Conservation (phyloP, 2,329 filamentous ascomycete genomes). For the Diaporthe sp. region DNA sequence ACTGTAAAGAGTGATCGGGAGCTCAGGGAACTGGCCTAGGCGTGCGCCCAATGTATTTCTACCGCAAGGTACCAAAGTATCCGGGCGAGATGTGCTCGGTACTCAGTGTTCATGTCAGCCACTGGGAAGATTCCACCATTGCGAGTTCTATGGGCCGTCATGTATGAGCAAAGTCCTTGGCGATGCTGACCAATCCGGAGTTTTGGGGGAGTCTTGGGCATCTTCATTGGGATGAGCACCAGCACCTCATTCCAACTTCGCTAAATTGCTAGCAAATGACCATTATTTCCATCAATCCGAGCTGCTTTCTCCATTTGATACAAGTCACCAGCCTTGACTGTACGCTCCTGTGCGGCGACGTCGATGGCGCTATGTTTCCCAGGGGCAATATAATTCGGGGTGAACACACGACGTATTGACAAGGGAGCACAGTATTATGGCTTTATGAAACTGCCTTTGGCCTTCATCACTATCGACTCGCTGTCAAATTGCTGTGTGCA, state of each 20-base stretch:
- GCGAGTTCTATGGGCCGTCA: background rate
- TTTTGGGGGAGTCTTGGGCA: background rate
- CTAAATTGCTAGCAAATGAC: background rate
- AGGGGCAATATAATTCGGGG: background rate
- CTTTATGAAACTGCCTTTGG: background rate
- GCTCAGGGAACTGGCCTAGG: conserved; percentile 50
- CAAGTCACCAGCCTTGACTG: background rate
- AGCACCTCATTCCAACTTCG: no score
- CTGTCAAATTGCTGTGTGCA: background rate
- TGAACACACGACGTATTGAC: background rate
- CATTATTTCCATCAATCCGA: background rate
- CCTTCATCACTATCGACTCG: background rate
- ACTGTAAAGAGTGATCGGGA: conserved; percentile 48
- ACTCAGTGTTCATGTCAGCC: background rate
- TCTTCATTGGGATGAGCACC: background rate
- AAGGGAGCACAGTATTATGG: background rate
- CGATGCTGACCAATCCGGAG: background rate
- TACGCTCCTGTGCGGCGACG: background rate
- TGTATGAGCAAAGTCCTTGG: background rate
- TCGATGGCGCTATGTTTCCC: background rate
- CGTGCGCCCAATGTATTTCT: background rate
- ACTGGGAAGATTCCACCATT: no score
- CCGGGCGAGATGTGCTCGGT: background rate
- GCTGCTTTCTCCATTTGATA: no score
- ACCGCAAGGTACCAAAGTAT: background rate